Evolutionary conservation across 805 yeast species (phyloP), one percentile per base, ranked within the genome.

Genomic region (Candida sakaeoensis): DNA sequence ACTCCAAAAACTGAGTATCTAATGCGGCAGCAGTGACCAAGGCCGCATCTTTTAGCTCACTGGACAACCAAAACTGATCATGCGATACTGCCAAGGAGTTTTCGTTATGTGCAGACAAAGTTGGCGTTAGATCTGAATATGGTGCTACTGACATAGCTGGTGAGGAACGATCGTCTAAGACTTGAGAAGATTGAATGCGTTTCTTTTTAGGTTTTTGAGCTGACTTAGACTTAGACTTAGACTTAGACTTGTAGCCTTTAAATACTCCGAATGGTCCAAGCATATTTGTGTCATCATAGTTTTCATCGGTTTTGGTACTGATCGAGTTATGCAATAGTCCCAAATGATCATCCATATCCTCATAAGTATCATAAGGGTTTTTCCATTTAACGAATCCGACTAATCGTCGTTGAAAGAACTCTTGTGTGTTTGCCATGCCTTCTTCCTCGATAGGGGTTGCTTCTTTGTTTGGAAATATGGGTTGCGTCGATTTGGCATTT

Each of bases 261-360:
- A 88, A 86, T 1, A 86, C 93, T 1, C 95, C 95, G 65, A 87
- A 89, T 10, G 93, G 95, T 1, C 95, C 95, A 32, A 74, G 60
- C 4, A 74, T 52, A 61, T 74, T 70, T 0, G 87, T 81, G 29
- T 68, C 66, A 2, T 65, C 67, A 18, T 65, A 55, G 1, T 54
- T 57, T 8, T 74, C 63, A 16, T 64, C 63, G 36, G 54, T 46
- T 18, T 44, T 44, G 32, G 58, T 63, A 22, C 61, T 52, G 3
- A 68, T 37, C 14, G 68, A 58, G 24, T 74, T 72, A 23, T 83
- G 82, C 16, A 87, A 60, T 3, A 66, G 54, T 1, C 75, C 72
- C 36, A 85, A 63, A 49, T 85, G 87, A 31, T 68, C 66, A 57
- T 89, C 95, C 80, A 89, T 81, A 15, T 87, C 95, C 25, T 84